Evolutionary conservation across 2,329 filamentous ascomycete genomes (phyloP), one percentile per base, ranked within the genome.

Genomic region (Didymella pomorum): DNA sequence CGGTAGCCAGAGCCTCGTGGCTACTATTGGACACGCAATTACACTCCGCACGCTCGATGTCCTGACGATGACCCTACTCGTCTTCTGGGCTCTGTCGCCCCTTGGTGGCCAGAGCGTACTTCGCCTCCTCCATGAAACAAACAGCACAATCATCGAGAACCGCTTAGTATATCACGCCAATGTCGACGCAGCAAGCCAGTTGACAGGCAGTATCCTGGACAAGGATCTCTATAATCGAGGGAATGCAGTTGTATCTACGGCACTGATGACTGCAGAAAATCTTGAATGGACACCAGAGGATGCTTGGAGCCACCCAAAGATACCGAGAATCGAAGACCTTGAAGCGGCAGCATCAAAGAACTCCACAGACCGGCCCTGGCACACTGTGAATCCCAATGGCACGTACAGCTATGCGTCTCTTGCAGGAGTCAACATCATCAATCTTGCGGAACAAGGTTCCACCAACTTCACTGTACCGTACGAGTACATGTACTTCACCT

Each of bases 1-100:
- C 21, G 49, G 48, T 4, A 52, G 55, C n/a, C 55, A 52, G 21
- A 58, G 55, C n/a, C 44, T 52, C 12, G 55, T 58, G 3, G 21
- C 47, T 23, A 21, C 55, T 5, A 21, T 47, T 14, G 41, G 42
- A 33, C 14, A 31, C n/a, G 48, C 48, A 3, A 16, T 48, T 10
- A 41, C 33, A 2, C 21, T 58, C 9, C 48, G 35, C 14, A 43
- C 55, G 6, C n/a, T 28, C 6, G 39, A 47, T 14, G 9, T 42
- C 10, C 5, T 58, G 6, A 31, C 55, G 8, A 10, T 58, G 3
- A 10, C n/a, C 5, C 21, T 58, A 4, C 48, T 58, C 35, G 4
- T 44, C 7, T 18, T 58, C 26, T 58, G 55, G 55, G 16, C 26
- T n/a, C 43, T 58, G 14, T 52, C 49, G 14, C 42, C 55, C 5